These are phyloP conservation scores for Raffaelea arxii DNA, from an alignment of 2,329 filamentous ascomycete species.

Conservation along the genomic window DNA sequence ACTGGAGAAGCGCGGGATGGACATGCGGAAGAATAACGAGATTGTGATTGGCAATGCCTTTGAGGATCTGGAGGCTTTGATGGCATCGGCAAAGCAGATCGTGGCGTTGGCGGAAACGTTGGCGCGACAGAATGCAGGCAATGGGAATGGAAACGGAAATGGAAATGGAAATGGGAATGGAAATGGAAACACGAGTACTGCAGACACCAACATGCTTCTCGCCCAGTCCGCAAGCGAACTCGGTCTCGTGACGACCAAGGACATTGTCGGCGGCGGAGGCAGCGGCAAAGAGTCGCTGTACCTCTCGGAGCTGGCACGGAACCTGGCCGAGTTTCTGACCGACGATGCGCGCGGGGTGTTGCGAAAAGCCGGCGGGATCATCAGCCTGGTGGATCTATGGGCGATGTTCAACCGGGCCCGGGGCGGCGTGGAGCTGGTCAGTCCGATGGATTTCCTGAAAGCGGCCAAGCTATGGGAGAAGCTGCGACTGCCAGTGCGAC, in stretches of 20 bases:
- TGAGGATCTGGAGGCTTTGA: constrained; percentile 89
- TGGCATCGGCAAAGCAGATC: constrained; percentile 96
- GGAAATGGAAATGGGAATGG: constrained; percentile 24
- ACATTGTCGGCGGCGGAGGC: constrained; percentile 57
- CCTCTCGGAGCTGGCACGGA: constrained; percentile 74
- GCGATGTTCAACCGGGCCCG: constrained; percentile 88
- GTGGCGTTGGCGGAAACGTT: constrained; percentile 87
- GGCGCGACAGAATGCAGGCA: constrained; percentile 47
- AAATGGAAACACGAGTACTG: constrained; percentile 30
- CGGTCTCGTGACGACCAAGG: constrained; percentile 86
- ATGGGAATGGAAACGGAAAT: constrained; percentile 13
- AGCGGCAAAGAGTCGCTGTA: constrained; percentile 73
- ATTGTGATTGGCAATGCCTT: constrained; percentile 88
- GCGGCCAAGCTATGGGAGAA: constrained; percentile 83
- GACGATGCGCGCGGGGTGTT: constrained; percentile 75
- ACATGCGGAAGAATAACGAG: constrained; percentile 86
- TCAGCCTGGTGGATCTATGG: constrained; percentile 86
- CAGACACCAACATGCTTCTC: constrained; percentile 55
- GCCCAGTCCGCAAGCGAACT: constrained; percentile 77
- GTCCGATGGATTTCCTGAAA: constrained; percentile 83
- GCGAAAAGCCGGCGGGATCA: constrained; percentile 73
- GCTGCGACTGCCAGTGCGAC: constrained; percentile 72
- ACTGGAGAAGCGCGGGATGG: constrained; percentile 74
- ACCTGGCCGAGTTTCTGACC: constrained; percentile 79
- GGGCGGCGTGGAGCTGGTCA: constrained; percentile 89